Percentiles rank a stretch among this genome's conserved stretches.
Evolutionary conservation across 169 alveolate genomes (phyloP).

Genomic region (Plasmodium berghei): DNA sequence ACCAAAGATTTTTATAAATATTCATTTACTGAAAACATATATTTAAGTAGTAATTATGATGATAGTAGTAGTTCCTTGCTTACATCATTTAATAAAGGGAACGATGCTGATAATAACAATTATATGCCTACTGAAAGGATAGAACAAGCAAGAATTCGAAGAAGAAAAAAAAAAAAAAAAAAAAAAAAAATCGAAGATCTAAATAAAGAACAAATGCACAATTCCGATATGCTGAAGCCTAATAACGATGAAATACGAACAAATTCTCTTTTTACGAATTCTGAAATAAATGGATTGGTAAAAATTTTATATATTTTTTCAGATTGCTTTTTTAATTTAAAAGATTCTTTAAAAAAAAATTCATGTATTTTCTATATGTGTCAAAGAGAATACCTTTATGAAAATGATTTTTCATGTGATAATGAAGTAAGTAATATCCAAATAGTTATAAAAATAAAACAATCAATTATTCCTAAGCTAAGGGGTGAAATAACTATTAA

Average conservation of each 20-base stretch:
- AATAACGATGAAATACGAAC: background rate
- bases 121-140: background rate
- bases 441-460: conserved; percentile 38
- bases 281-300: conserved; percentile 12
- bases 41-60: no score
- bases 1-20: background rate
- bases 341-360: conserved; percentile 9
- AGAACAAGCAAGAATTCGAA: background rate
- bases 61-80: no score
- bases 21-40: no score
- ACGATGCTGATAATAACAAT: no score
- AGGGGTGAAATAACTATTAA: conserved; percentile 32
- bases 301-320: conserved; percentile 18
- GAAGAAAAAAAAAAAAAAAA: conserved; percentile 16
- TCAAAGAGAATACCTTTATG: background rate
- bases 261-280: no score
- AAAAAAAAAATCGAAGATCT: background rate
- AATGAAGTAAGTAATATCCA: conserved; percentile 4
- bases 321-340: conserved; percentile 14
- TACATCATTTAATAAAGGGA: no score
- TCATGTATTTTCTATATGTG: conserved; percentile 25
- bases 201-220: no score
- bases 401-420: background rate
- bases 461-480: conserved; percentile 7
- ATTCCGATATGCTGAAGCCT: background rate